Evolutionary conservation across 2,329 filamentous ascomycete species (phyloP), one percentile per base, ranked within the genome.

Genomic region (Pezicula radicicola): DNA sequence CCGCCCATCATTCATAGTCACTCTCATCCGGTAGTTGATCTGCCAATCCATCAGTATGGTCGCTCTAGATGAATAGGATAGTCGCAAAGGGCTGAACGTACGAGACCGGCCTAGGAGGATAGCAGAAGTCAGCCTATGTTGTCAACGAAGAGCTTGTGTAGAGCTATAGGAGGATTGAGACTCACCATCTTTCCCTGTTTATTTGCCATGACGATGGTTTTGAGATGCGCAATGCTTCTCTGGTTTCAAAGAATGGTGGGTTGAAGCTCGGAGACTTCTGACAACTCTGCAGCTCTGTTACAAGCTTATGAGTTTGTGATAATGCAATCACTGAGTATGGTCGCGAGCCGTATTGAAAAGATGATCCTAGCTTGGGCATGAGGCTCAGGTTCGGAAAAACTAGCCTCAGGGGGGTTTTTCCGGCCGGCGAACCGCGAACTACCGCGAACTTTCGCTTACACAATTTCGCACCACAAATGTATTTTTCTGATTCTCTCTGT

Each of bases 101-200:
- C 84, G 75, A 87, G 86, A 72, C 84, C 84, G 74, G 83, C 83
- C 84, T 88, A 74, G 61, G 75, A 69, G 66, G 65, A 74, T 60
- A 66, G 66, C 69, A 72, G 70, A 70, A 69, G 79, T 89, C 77
- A 88, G 84, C 78, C 73, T 76, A 67, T 66, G 64, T 74, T 72
- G 72, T 81, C 75, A 79, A 80, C 71, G 61, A 64, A 72, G 73
- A 68, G 71, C 65, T 68, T 69, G 67, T 60, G 70, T 65, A 70
- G 63, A 69, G 64, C 49, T 58, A 63, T 65, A 59, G 59, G 63
- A 58, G 55, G 56, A 56, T 57, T 60, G 50, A 53, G 55, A 85
- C 90, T 81, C 79, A 97, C 94, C 94, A 99, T 97, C 83, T 99
- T 97, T 76, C 94, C 94, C 76, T 97, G 92, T 75, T 96, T 96